phyloP scores from a whole-genome alignment of 441 rosid species.

The Pelargonium fulgidum region DNA sequence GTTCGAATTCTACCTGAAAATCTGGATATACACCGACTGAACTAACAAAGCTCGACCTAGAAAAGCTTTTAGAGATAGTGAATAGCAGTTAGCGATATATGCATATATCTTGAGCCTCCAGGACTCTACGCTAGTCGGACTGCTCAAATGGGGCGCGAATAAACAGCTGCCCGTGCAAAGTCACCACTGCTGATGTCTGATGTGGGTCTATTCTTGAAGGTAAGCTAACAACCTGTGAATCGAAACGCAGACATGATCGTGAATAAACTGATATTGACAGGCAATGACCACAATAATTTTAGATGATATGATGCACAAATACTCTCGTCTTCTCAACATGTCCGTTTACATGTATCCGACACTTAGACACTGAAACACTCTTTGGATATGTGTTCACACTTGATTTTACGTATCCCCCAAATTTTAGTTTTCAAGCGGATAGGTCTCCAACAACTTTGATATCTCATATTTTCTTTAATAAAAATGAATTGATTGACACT shows the following conservation, averaged over 20 bases:
- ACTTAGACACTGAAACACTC: no score
- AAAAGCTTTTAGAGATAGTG: neutral
- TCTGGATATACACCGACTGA: neutral
- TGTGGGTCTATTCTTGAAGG: constrained; percentile 82
- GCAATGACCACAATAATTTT: neutral
- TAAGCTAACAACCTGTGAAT: constrained; percentile 67
- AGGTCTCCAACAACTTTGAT: no score
- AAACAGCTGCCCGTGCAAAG: constrained; percentile 82
- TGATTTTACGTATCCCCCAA: no score
- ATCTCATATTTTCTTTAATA: no score
- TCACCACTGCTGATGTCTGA: constrained; percentile 94
- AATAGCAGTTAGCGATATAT: neutral
- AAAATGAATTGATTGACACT: no score
- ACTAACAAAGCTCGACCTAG: neutral
- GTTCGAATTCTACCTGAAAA: no score
- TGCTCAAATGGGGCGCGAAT: constrained; percentile 84
- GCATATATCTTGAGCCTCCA: neutral
- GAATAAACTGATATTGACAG: neutral
- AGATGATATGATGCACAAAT: no score
- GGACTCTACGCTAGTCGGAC: constrained; percentile 17
- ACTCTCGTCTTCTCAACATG: no score
- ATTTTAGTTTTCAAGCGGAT: no score
- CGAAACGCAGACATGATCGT: neutral
- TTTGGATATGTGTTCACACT: no score
- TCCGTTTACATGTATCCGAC: no score